Percentiles rank a stretch among this genome's conserved stretches.
phyloP scores from a whole-genome alignment of 2,329 filamentous ascomycete species.

The Colletotrichum viniferum region DNA sequence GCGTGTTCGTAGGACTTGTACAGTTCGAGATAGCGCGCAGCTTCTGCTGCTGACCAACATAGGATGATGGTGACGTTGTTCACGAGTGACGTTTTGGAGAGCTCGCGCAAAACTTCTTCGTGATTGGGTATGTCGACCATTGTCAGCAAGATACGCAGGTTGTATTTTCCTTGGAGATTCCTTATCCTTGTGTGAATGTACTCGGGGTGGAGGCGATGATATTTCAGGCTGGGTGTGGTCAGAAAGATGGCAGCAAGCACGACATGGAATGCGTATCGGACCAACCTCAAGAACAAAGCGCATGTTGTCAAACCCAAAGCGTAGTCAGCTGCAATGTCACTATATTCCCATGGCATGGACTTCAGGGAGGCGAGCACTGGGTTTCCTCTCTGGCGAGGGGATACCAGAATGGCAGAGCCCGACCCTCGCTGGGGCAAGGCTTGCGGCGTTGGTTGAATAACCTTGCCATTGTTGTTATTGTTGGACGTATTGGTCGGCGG shows the following conservation, averaged over 20 bases:
- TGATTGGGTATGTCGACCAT: constrained; percentile 97
- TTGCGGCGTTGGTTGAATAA: constrained; percentile 89
- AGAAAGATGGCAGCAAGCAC: background rate
- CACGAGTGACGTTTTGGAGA: constrained; percentile 90
- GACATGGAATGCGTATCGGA: background rate
- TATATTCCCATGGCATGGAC: constrained; percentile 92
- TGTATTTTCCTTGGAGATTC: constrained; percentile 82
- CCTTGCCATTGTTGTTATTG: constrained; percentile 50
- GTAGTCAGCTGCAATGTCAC: constrained; percentile 95
- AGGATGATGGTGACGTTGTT: constrained; percentile 92
- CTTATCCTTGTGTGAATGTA: constrained; percentile 96
- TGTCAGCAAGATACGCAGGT: constrained; percentile 81
- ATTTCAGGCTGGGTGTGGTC: constrained; percentile 70
- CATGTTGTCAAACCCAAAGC: constrained; percentile 87
- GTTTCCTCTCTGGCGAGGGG: constrained; percentile 92
- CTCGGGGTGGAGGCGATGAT: constrained; percentile 95
- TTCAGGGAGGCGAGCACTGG: constrained; percentile 85
- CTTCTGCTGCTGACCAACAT: constrained; percentile 94
- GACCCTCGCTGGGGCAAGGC: constrained; percentile 69
- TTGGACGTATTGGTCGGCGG: constrained; percentile 42
- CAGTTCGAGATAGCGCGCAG: constrained; percentile 89
- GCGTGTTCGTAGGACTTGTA: constrained; percentile 96
- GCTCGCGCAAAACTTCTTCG: constrained; percentile 84
- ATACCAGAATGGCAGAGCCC: constrained; percentile 85
- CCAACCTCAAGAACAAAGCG: constrained; percentile 79